Conservation (phyloP, 805 yeast species). For the Metschnikowia drakensbergensis region DNA sequence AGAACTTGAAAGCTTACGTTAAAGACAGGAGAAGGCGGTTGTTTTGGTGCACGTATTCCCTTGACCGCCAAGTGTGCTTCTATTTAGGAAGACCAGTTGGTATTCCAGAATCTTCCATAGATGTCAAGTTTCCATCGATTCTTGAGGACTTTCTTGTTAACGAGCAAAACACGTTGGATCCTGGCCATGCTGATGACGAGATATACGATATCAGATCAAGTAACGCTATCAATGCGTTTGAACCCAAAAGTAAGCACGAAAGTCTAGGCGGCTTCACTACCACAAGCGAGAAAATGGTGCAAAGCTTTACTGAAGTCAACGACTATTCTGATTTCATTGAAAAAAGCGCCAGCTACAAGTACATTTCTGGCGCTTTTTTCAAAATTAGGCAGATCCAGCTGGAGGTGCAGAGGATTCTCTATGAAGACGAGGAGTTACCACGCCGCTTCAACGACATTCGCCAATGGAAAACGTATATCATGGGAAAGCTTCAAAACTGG, state of each 20-base stretch:
- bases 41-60: conserved; percentile 86
- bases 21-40: conserved; percentile 56
- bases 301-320: conserved; percentile 1
- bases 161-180: conserved; percentile 22
- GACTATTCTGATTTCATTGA: conserved; percentile 31
- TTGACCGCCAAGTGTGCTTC: conserved; percentile 83
- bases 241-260: not conserved
- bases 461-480: conserved; percentile 62
- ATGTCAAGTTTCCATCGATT: conserved; percentile 66
- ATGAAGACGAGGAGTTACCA: conserved; percentile 71
- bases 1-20: conserved; percentile 48
- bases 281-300: not conserved
- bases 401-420: conserved; percentile 66
- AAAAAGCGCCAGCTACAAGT: conserved; percentile 57
- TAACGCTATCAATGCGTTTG: not conserved
- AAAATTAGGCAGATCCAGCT: conserved; percentile 71
- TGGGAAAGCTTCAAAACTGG: conserved; percentile 60
- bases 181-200: conserved; percentile 7
- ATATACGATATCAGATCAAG: not conserved
- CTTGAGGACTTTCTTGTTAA: conserved; percentile 68
- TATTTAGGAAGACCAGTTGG: conserved; percentile 87
- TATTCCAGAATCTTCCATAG: conserved; percentile 75
- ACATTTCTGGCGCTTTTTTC: conserved; percentile 64
- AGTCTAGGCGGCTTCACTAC: not conserved
- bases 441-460: conserved; percentile 49